Base-by-base conservation (phyloP, 2,329 filamentous ascomycete genomes). In the Trichophyton equinum region DNA sequence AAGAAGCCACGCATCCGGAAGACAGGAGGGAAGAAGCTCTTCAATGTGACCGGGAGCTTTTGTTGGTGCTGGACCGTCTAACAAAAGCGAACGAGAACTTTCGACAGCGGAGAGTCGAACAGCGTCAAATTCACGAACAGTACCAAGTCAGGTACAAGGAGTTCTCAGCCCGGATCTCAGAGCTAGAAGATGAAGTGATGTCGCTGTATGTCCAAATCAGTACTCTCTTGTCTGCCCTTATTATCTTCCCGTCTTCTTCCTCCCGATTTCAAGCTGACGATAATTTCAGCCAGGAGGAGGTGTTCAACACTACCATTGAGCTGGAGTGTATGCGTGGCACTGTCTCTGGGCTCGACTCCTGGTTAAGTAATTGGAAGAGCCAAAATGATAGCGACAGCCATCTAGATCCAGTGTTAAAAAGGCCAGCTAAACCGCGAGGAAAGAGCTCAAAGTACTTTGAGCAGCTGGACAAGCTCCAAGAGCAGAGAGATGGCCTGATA, bases 41-140 rank as follows among this genome's bases (percentile, higher is more conserved):
- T 13, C 27, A 20, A 20, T 33, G 20, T n/a, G 51, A 36, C 27
- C 51, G 6, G 36, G 51, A 55, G 7, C 51, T 55, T 18, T n/a
- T 36, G 27, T 33, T n/a, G 3, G 18, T 55, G 8, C 30, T 55
- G 51, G 13, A 36, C 51, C 9, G 49, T n/a, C 40, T 56, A 18
- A 22, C 60, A 20, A 59, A 56, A 42, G n/a, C 30, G 4, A 65
- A 69, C 44, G 44, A 44, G 2, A 66, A 72, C 40, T 57, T 73
- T 11, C 61, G 66, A 30, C 60, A 64, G 60, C 67, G 66, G 64
- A 76, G 62, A 53, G 55, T 60, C 33, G 68, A 74, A 61, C 67
- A 68, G 2, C 65, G 83, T 77, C 82, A 85, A 65, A 84, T 88
- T 61, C 83, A 86, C 67, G 77, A 77, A 25, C 71, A 86, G 36